Conservation (phyloP, 257 asterid species). For the Solanum chilense region DNA sequence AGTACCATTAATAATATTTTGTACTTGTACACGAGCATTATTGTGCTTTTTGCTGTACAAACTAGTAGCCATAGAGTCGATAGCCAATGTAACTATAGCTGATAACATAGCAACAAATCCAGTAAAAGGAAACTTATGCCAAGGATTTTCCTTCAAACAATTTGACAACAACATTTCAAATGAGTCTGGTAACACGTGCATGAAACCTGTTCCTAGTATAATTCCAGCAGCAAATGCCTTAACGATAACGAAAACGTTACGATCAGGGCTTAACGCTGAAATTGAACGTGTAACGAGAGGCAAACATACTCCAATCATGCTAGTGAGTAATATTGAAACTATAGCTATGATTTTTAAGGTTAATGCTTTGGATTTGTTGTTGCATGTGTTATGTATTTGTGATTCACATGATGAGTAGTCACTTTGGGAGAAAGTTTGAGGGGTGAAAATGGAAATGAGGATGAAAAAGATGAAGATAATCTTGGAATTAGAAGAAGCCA, state of each 20-base stretch:
- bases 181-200: constrained; percentile 60
- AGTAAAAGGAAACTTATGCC: constrained; percentile 55
- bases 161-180: constrained; percentile 41
- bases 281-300: constrained; percentile 37
- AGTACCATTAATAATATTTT: neutral
- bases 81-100: constrained; percentile 31
- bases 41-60: constrained; percentile 24
- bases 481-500: neutral
- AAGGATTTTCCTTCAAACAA: constrained; percentile 37
- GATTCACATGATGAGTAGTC: constrained; percentile 21
- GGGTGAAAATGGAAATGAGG: constrained; percentile 5
- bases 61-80: constrained; percentile 57
- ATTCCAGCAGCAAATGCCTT: constrained; percentile 53
- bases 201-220: constrained; percentile 51
- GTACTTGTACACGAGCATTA: neutral
- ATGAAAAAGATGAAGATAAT: constrained; percentile 5
- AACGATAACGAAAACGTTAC: constrained; percentile 31
- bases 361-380: constrained; percentile 33
- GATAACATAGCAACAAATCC: constrained; percentile 59
- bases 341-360: constrained; percentile 55
- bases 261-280: constrained; percentile 33
- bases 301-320: constrained; percentile 50
- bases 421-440: constrained; percentile 13
- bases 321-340: constrained; percentile 26
- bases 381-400: constrained; percentile 16